Base-by-base conservation (phyloP, 1,284 basidiomycete genomes). In the Microbotryum scabiosae region DNA sequence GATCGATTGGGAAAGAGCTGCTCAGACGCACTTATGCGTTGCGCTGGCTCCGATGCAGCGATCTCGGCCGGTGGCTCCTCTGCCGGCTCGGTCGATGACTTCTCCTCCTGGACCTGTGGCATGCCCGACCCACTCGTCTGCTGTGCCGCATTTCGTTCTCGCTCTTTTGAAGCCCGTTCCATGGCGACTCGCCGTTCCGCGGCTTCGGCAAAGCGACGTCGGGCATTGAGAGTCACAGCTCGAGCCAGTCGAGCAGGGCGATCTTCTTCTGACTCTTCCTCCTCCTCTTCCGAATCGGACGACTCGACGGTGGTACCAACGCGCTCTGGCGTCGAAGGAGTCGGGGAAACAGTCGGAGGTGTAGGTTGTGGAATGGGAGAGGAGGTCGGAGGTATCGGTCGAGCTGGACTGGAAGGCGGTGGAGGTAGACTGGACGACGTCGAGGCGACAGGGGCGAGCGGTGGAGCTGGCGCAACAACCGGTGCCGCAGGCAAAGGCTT, bases 121-220 rank as follows among this genome's bases (percentile, higher is more conserved):
- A 41, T 41, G 12, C 36, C 36, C 16, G 36, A 41, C 16, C 3
- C 16, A 6, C 43, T 9, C 6, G 43, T 18, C 18, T 10, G 7
- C 26, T 9, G 23, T 20, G 32, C 43, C 20, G 41, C 41, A 0
- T 23, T 3, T 7, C 36, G 3, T 18, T 28, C n/a, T 30, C 56
- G 51, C 18, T 51, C 49, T 18, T 41, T 41, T 4, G 16, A 10
- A 41, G 54, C 61, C 21, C 54, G 46, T 21, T 60, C 64, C 21
- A 50, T 28, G 6, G 32, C 48, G 20, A 63, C 46, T 45, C 66
- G 36, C 25, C 66, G 47, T 46, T 67, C 66, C 0, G 66, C 66
- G n/a, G 66, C 66, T n/a, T 65, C 57, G 10, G 61, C 66, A 4
- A 65, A 60, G 30, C 60, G 32, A 3, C 63, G 36, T 14, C 55